These are phyloP conservation scores for Chimonanthus salicifolius DNA, from an alignment of 164 flowering plant species.

Conservation along the genomic window DNA sequence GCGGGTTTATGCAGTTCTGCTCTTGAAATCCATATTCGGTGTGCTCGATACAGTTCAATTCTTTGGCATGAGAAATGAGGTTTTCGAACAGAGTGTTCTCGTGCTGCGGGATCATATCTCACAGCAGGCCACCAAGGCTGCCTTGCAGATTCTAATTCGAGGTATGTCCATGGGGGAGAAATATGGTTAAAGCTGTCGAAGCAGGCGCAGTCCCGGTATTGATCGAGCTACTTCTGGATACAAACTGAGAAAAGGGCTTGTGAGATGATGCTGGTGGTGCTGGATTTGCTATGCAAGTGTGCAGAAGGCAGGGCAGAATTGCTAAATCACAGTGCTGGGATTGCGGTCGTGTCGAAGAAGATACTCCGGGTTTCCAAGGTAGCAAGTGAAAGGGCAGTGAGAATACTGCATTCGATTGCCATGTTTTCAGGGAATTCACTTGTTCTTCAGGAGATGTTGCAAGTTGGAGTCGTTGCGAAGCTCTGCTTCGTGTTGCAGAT, in stretches of 20 bases:
- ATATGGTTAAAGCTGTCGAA: conserved; percentile 59
- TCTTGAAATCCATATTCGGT: conserved; percentile 39
- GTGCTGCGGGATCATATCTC: conserved; percentile 50
- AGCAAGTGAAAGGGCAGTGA: conserved; percentile 61
- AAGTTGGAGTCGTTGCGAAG: conserved; percentile 78
- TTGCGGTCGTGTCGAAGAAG: conserved; percentile 75
- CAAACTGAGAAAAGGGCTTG: conserved; percentile 29
- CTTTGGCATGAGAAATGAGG: conserved; percentile 21
- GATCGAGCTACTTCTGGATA: conserved; percentile 50
- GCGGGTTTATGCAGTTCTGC: conserved; percentile 34
- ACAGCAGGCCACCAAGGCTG: conserved; percentile 42
- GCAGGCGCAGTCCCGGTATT: conserved; percentile 49
- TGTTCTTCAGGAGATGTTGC: conserved; percentile 74
- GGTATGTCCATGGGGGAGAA: conserved; percentile 68
- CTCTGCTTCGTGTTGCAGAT: conserved; percentile 68
- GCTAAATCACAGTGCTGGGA: conserved; percentile 55
- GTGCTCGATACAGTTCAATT: conserved; percentile 48
- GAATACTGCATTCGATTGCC: conserved; percentile 44
- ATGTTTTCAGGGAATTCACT: conserved; percentile 43
- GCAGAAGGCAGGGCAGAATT: conserved; percentile 81
- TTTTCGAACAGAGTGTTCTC: conserved; percentile 30
- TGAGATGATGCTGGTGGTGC: conserved; percentile 39
- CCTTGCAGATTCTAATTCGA: conserved; percentile 52
- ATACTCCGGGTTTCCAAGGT: conserved; percentile 69
- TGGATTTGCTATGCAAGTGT: conserved; percentile 61